A percentile compares a stretch with the other conserved stretches of the same genome.
Evolutionary conservation across 306 rosid species (phyloP).

Genomic region (Sechiopsis laciniata): DNA sequence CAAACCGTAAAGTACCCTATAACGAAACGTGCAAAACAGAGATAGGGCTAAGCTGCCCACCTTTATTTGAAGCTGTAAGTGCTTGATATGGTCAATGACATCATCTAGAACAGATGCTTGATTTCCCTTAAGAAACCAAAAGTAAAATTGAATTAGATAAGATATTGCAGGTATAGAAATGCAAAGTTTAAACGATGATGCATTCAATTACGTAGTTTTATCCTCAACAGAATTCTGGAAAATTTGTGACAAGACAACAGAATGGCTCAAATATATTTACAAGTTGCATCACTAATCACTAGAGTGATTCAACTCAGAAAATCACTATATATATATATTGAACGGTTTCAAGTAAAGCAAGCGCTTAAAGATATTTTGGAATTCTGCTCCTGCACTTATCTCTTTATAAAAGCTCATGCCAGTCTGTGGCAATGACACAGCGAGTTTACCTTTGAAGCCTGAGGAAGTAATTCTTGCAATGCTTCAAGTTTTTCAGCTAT

Average conservation of each 20-base stretch:
- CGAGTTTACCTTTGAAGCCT: constrained; percentile 49
- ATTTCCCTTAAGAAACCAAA: constrained; percentile 50
- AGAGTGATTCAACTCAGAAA: too few species aligned
- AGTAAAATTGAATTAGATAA: constrained; percentile 14
- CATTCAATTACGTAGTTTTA: constrained; percentile 5
- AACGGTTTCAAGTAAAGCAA: constrained; percentile 6
- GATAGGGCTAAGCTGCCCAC: constrained; percentile 29
- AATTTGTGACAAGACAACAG: constrained; percentile 18
- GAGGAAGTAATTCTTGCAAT: constrained; percentile 65
- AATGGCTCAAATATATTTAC: constrained; percentile 1
- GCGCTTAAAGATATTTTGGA: not conserved
- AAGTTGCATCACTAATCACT: not conserved
- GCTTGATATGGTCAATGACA: constrained; percentile 72
- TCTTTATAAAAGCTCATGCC: not conserved
- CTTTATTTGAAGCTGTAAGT: constrained; percentile 75
- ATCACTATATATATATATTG: not conserved
- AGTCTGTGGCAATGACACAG: not conserved
- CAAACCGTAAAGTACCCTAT: not conserved
- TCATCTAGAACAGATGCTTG: constrained; percentile 61
- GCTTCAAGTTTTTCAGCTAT: constrained; percentile 57
- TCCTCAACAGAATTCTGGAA: not conserved
- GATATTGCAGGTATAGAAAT: not conserved
- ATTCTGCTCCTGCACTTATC: constrained; percentile 4
- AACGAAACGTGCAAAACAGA: constrained; percentile 15
- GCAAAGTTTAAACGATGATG: constrained; percentile 2